Conservation (phyloP, 2,329 filamentous ascomycete genomes). For the Aspergillus eucalypticola region DNA sequence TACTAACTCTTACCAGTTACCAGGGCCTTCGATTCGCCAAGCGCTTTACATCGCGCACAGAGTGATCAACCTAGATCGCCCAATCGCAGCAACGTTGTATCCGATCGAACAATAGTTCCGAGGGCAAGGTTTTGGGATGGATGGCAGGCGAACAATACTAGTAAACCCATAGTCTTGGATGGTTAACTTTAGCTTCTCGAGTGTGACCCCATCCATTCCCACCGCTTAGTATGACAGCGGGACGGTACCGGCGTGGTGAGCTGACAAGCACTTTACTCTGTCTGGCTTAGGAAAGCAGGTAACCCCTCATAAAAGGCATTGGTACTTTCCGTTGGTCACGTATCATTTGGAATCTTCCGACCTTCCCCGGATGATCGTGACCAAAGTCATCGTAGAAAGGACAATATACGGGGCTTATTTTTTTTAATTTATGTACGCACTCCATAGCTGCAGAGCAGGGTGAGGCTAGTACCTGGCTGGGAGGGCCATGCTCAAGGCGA, state of each 20-base stretch:
- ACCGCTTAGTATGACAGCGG: constrained; percentile 6
- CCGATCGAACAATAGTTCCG: constrained; percentile 1
- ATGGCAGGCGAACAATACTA: neutral
- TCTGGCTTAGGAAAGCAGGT: neutral
- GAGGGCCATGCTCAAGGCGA: neutral
- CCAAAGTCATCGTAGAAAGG: neutral
- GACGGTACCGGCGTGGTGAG: constrained; percentile 4
- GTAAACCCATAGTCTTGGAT: neutral
- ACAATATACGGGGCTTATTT: neutral
- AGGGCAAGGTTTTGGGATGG: neutral
- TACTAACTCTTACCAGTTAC: too few species aligned
- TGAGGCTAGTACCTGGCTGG: constrained; percentile 3
- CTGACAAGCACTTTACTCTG: neutral
- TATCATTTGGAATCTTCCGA: constrained; percentile 7
- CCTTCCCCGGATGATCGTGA: constrained; percentile 6
- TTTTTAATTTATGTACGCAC: neutral
- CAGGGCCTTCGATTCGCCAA: neutral
- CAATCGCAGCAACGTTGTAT: constrained; percentile 11
- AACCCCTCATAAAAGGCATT: neutral
- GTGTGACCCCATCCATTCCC: neutral
- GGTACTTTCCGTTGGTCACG: constrained; percentile 4
- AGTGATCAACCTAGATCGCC: constrained; percentile 10
- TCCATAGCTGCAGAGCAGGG: neutral
- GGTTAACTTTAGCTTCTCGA: constrained; percentile 6
- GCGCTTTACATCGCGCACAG: constrained; percentile 1